These are phyloP conservation scores for Suillus sp. DNA, from an alignment of 768 basidiomycete species.

Conservation along the genomic window DNA sequence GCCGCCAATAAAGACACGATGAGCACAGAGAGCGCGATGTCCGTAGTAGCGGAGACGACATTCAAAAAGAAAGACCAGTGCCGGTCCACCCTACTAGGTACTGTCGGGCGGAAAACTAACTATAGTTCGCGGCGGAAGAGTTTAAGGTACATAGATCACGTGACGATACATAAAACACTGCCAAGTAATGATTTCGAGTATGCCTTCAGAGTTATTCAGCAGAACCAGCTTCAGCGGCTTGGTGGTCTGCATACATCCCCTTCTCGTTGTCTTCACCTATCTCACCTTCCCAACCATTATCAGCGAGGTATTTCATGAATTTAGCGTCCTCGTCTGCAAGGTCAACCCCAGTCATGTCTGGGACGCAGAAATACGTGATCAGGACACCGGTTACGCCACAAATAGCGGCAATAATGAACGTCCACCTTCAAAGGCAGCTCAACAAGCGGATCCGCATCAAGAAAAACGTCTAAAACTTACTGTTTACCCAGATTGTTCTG, in stretches of 20 bases:
- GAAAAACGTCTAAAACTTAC: constrained; percentile 33
- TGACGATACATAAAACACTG: not conserved
- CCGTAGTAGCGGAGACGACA: constrained; percentile 26
- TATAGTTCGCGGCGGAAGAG: not conserved
- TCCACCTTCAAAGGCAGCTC: constrained; percentile 47
- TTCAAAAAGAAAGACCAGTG: constrained; percentile 14
- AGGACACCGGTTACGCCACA: constrained; percentile 64
- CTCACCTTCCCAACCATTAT: constrained; percentile 66
- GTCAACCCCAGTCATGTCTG: constrained; percentile 68
- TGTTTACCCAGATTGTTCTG: constrained; percentile 66
- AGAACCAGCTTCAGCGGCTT: constrained; percentile 18
- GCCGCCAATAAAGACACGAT: constrained; percentile 19
- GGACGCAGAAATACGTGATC: constrained; percentile 68
- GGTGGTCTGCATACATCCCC: constrained; percentile 25
- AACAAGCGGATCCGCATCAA: not conserved
- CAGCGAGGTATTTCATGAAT: constrained; percentile 60
- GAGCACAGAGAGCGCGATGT: constrained; percentile 23
- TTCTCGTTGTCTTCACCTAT: constrained; percentile 57
- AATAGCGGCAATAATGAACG: constrained; percentile 69
- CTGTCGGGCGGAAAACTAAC: not conserved
- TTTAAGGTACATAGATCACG: not conserved
- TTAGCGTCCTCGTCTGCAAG: constrained; percentile 65
- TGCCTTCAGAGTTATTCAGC: constrained; percentile 16
- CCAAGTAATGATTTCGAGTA: not conserved
- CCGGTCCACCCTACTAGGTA: not conserved